Evolutionary conservation across 257 asterid species (phyloP).

Genomic region (Nicotiana noctiflora): DNA sequence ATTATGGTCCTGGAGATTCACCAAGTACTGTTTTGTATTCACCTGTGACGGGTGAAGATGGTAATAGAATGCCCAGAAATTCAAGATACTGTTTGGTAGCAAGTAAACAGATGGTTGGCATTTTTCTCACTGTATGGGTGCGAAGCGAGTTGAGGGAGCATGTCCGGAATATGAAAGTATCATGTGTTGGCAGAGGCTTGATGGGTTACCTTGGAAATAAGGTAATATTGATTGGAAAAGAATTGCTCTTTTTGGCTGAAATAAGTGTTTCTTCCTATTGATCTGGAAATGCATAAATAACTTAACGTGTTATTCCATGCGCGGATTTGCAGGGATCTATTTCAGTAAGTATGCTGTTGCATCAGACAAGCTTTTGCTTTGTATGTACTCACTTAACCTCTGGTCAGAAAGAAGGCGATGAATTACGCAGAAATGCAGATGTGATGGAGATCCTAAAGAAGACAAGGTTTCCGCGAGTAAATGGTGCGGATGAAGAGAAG

Average conservation of each 20-base stretch:
- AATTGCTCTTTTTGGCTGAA: neutral
- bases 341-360: conserved; percentile 88
- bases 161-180: conserved; percentile 75
- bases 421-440: conserved; percentile 84
- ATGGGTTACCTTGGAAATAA: conserved; percentile 99
- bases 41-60: conserved; percentile 57
- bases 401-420: conserved; percentile 98
- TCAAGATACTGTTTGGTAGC: conserved; percentile 75
- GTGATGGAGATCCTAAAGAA: conserved; percentile 87
- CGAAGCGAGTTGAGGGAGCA: conserved; percentile 84
- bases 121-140: conserved; percentile 92
- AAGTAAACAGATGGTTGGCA: conserved; percentile 98
- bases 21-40: conserved; percentile 82
- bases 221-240: conserved; percentile 35
- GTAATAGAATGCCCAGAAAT: conserved; percentile 30
- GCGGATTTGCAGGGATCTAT: conserved; percentile 75
- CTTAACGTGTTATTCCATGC: neutral
- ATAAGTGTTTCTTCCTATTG: neutral
- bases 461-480: conserved; percentile 89
- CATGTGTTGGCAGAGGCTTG: conserved; percentile 92
- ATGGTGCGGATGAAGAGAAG: conserved; percentile 57
- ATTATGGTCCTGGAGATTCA: conserved; percentile 69
- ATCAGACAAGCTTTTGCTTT: conserved; percentile 97
- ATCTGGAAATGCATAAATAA: neutral
- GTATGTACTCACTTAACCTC: conserved; percentile 95